These are phyloP conservation scores for Pecoramyces ruminantium DNA, from an alignment of 192 early-diverging fungal species.

Conservation along the genomic window DNA sequence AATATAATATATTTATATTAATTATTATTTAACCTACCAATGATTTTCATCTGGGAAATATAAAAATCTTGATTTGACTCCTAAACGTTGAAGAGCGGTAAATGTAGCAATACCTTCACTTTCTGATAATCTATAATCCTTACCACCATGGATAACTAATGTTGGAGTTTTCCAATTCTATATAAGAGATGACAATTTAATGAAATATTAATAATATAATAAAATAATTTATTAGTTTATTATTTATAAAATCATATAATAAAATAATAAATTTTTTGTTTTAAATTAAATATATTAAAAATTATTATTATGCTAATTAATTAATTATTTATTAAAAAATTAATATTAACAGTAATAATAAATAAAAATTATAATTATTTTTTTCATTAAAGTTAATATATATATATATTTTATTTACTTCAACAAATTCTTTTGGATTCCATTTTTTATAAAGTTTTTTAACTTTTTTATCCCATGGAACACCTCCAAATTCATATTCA, in stretches of 20 bases:
- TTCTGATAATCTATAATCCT: slow-evolving; percentile 51
- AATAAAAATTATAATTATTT: no score
- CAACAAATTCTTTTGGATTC: slow-evolving; percentile 24
- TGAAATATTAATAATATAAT: no score
- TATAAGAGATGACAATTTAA: no score
- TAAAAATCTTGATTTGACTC: slow-evolving; percentile 45
- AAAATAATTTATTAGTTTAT: no score
- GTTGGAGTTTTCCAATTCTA: slow-evolving; percentile 62
- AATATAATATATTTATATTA: no score
- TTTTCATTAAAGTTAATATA: no score
- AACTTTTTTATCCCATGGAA: slow-evolving; percentile 30
- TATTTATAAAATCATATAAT: no score
- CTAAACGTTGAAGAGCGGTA: slow-evolving; percentile 54
- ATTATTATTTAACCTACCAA: neutral
- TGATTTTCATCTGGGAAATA: slow-evolving; percentile 66
- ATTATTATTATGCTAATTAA: no score
- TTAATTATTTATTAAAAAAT: no score
- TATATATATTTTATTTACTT: neutral
- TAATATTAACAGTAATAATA: no score
- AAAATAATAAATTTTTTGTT: no score
- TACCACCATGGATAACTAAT: slow-evolving; percentile 52
- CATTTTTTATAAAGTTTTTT: slow-evolving; percentile 36
- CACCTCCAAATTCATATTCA: slow-evolving; percentile 55
- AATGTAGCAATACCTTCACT: slow-evolving; percentile 55
- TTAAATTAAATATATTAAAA: no score